Percentiles rank a stretch among this genome's conserved stretches.
Evolutionary conservation across 805 yeast genomes (phyloP).

Genomic region (Teunomyces barrocoloradensis): DNA sequence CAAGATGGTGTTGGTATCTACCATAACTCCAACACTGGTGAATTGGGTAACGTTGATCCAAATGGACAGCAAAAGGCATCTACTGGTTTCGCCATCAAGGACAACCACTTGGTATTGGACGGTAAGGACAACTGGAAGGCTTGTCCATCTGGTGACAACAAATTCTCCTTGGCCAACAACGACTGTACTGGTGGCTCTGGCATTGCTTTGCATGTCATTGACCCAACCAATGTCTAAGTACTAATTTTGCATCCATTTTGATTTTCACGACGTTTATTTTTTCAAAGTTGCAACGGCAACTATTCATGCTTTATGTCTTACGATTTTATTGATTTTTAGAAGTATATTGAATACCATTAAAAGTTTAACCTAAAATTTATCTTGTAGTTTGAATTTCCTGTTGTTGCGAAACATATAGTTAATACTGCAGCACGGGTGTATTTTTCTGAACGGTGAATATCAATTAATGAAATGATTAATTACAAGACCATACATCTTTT

Average conservation of each 20-base stretch:
- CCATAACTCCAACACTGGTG: constrained; percentile 29
- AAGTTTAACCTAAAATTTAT: not conserved
- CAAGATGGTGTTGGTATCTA: constrained; percentile 29
- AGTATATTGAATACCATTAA: not conserved
- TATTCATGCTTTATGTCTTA: not conserved
- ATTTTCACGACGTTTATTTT: not conserved
- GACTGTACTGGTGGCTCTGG: constrained; percentile 29
- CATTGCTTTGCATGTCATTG: constrained; percentile 22
- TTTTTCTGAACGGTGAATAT: not conserved
- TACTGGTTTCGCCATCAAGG: constrained; percentile 36
- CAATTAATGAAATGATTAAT: too few species aligned
- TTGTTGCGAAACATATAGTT: not conserved
- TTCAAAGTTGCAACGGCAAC: not conserved
- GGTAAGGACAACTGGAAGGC: constrained; percentile 38
- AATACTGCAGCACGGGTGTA: not conserved
- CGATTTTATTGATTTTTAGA: not conserved
- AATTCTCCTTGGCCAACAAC: constrained; percentile 23
- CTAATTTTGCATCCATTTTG: not conserved
- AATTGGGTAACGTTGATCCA: constrained; percentile 31
- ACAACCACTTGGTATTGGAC: constrained; percentile 35
- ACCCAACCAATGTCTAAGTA: constrained; percentile 6
- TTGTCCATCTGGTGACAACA: constrained; percentile 31
- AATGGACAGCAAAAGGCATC: constrained; percentile 31
- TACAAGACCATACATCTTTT: too few species aligned
- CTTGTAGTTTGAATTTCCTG: not conserved